Base-by-base conservation (phyloP, 306 rosid species). In the Hylodesmum podocarpum region DNA sequence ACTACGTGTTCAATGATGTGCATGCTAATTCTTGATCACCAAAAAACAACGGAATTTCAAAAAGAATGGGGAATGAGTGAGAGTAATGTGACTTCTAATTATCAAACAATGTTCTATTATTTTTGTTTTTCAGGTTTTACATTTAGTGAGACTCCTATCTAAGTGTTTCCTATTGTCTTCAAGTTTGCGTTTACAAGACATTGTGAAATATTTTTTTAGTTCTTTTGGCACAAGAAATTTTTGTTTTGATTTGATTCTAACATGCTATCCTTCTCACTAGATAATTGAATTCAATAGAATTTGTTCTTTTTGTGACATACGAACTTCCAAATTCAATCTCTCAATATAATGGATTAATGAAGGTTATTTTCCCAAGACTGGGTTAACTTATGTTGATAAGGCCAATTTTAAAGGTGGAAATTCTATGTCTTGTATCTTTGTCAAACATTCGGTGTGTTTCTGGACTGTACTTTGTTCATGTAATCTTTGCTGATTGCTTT, bases 111-210 rank as follows among this genome's bases (percentile, higher is more conserved):
- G 10, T 22, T 66, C 19, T 15, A 5, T 67, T 67, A 75, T 9
- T 39, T 16, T 61, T 18, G 33, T n/a, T 54, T 25, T 40, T 21
- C 24, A 25, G 7, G 66, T 21, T 63, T 73, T 12, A 49, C 58
- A 36, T 79, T 18, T 55, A 29, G 31, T 64, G 58, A 54, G 37
- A 58, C 8, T 51, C 22, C 59, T 43, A 55, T 27, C 43, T 8
- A 47, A 19, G 58, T 75, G 49, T 62, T 13, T 72, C 59, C 64
- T 74, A 72, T 39, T 40, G 8, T 64, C 44, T 72, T 63, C 57
- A 21, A 34, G 71, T 34, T 46, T 54, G 16, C 54, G 58, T 68
- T 25, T 70, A 54, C 16, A 29, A 5, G 69, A 43, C 66, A 64
- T 8, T 0, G 0, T 15, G 16, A 51, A 54, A 51, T 33, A 14